Base-by-base conservation (phyloP, 1,139 yeast species). In the Arxiozyma slooffiae region DNA sequence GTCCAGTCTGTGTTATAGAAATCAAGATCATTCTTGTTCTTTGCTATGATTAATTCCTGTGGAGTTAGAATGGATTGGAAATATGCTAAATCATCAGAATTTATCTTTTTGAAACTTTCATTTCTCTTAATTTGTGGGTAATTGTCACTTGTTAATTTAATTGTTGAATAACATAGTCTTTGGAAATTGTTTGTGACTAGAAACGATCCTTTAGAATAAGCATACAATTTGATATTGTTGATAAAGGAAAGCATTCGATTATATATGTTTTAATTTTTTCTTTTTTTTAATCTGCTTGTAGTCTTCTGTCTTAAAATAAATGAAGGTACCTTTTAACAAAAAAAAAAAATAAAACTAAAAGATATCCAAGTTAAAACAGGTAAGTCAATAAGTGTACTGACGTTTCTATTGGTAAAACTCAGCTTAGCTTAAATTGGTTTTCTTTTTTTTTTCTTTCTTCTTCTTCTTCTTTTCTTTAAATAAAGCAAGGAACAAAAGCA, bases 1-100 rank as follows among this genome's bases (percentile, higher is more conserved):
- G 90, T 92, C 94, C 96, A 88, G 67, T 92, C 98, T 66, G 86
- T 94, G 63, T 92, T 92, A 73, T 71, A 88, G 55, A 78, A 79
- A 38, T 78, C 76, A 48, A 90, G 72, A 60, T 86, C 95, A 48
- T 80, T 83, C 14, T 69, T 68, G 54, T 78, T 79, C 4, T 78
- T 75, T 49, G 71, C 82, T 57, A 63, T 77, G 50, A 72, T 67
- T 53, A 77, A 74, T 54, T 69, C 78, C 47, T 69, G 75, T 61
- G 69, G 71, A 1, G 73, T 71, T 53, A 89, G 69, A 34, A 90
- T 71, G 0, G 78, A 64, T 57, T 73, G 71, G 72, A 92, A 92
- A 59, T 68, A 74, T 0, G 69, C 74, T n/a, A 90, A 54, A 62
- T 90, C 95, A 5, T 70, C 71, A 0, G 71, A 70, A 1, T 75